Base-by-base conservation (phyloP, 345 rosid species). In the Durio zibethinus region DNA sequence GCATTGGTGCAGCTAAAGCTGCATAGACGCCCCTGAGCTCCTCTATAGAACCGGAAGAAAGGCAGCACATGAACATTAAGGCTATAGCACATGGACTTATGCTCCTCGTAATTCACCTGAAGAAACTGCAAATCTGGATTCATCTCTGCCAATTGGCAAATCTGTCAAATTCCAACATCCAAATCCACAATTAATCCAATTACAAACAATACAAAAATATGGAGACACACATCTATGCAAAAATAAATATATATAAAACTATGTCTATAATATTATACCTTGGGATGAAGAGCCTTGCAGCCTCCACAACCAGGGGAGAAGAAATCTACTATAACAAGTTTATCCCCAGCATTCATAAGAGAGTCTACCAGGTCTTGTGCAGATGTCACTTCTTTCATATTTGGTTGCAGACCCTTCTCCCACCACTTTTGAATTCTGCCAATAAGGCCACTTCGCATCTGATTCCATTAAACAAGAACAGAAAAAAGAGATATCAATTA, bases 251-350 rank as follows among this genome's bases (percentile, higher is more conserved):
- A 78, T 6, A 60, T 5, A 29, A 29, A 10, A 4, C 8, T 33
- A 6, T 66, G 15, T 12, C 10, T 27, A 21, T 5, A 21, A 47
- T 7, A 33, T 72, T 60, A 76, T 84, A 92, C 97, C 94, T 96
- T 96, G 38, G 98, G 97, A 84, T 96, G 99, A 63, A 96, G 97
- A 83, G 97, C 90, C 82, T 83, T 96, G 86, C 99, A 96, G 76
- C 99, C 98, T 20, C 99, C 97, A 47, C 99, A 96, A 5, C 98
- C 97, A 48, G 98, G 99, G 2, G 99, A 96, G 87, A 91, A 93
- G 91, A 96, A 96, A 84, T 88, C 97, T 64, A 96, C 88, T 4
- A 96, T 78, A 5, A 93, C 91, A 54, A 96, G 95, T 76, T 92
- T 86, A 82, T 96, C 99, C 56, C 97, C 97, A 5, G 97, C 88